Base-by-base conservation (phyloP, 306 rosid species). In the Medicago truncatula region DNA sequence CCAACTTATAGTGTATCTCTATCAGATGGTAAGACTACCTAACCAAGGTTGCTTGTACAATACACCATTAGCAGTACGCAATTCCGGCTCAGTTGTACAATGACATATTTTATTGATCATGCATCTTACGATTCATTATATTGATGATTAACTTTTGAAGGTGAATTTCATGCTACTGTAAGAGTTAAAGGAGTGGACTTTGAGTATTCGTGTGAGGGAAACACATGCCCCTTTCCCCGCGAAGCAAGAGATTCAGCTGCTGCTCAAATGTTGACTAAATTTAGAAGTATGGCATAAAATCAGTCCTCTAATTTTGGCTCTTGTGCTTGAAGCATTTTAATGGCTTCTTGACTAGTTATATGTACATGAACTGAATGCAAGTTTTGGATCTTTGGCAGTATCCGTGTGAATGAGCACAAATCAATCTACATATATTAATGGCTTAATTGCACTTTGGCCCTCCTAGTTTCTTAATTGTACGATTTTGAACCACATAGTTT, bases 161-260 rank as follows among this genome's bases (percentile, higher is more conserved):
- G 91, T 78, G 90, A 82, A 85, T 87, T 82, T 71, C 72, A 62
- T 85, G 93, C 93, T 60, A 61, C 49, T 64, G 88, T 87, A 20
- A 78, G 77, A 4, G 79, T 88, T 14, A 84, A 74, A 83, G 96
- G 96, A 80, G 20, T 62, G 18, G 85, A 88, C 79, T 92, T 90
- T 40, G 91, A 88, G 60, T 59, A 46, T 70, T 83, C 86, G 9
- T 61, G 73, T 28, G 78, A 49, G 12, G 84, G 94, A 23, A 76
- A 77, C 10, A 10, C 14, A 31, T 71, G 83, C 78, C 36, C 73
- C 10, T 9, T 2, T 69, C 85, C 87, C 62, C 41, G 25, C 4
- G 81, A 84, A 63, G 87, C 87, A 56, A 81, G 87, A 78, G 87
- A 88, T 23, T 88, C 91, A 17, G 92, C 91, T 41, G 96, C 97